Evolutionary conservation across 441 rosid genomes (phyloP).

Genomic region (Populus hybrid): DNA sequence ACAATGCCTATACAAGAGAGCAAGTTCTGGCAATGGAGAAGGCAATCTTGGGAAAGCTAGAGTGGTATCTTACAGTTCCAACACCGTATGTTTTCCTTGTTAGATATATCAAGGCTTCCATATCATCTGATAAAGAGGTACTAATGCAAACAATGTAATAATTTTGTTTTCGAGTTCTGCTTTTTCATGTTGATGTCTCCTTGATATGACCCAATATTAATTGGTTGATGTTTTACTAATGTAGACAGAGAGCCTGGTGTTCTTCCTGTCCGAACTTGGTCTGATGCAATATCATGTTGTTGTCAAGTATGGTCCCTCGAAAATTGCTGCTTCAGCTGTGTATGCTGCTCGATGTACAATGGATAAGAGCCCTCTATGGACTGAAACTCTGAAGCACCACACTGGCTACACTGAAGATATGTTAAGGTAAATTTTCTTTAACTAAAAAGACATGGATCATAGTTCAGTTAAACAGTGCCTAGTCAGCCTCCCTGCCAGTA

Average conservation of each 20-base stretch:
- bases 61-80: conserved; percentile 82
- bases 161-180: background rate
- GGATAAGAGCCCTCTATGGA: conserved; percentile 59
- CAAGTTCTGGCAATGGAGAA: conserved; percentile 86
- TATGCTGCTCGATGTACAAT: conserved; percentile 78
- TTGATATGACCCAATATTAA: background rate
- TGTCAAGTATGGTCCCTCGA: conserved; percentile 46
- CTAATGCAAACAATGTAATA: background rate
- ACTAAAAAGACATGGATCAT: too few species aligned
- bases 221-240: background rate
- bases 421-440: conserved; percentile 37
- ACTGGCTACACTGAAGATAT: conserved; percentile 59
- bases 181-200: background rate
- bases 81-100: conserved; percentile 78
- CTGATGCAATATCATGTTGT: conserved; percentile 56
- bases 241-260: conserved; percentile 68
- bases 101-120: conserved; percentile 71
- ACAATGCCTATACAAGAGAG: conserved; percentile 51
- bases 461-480: background rate
- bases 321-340: conserved; percentile 88
- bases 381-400: conserved; percentile 61
- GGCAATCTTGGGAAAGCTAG: conserved; percentile 56
- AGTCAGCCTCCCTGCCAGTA: background rate
- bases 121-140: conserved; percentile 46
- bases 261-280: conserved; percentile 76